Evolutionary conservation across 1,284 basidiomycete species (phyloP), one percentile per base, ranked within the genome.

Genomic region (Trichosporon sp.): DNA sequence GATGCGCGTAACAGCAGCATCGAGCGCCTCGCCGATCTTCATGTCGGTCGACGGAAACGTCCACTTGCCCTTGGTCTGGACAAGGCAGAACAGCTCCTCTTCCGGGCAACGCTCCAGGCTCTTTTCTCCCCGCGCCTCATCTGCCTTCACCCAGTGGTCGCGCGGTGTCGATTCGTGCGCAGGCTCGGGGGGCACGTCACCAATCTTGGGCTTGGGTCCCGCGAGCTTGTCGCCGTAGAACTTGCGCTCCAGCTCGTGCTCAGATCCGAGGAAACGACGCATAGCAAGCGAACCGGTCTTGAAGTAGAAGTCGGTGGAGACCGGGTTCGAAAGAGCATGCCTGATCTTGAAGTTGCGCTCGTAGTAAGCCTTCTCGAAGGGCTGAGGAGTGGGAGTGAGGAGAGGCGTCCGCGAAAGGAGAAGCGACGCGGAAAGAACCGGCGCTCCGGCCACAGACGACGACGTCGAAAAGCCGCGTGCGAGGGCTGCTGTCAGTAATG

Each of bases 261-360:
- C 89, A 71, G 91, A 87, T 60, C 86, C 78, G 57, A 84, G 86
- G 77, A 94, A 97, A 58, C 89, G 86, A 46, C 88, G 87, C 76
- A 95, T 89, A 33, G 95, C 86, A 3, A 92, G 84, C 0, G 92
- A 92, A 0, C 94, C 95, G 65, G 89, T 87, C 80, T 95, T 95
- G 85, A 97, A 98, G 84, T 96, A 98, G 79, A 96, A 95, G 49
- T 92, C 88, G 63, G 87, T 85, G 16, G 92, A 89, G 78, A 93
- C 89, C 0, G 95, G 94, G 74, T 94, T 93, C 75, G 90, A 88
- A 46, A 97, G 82, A 5, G 92, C 89, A 70, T 91, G 88, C 69
- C 88, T 86, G 69, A 98, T 86, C 60, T 89, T 86, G 10, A 86
- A 84, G 76, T 94, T 91, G 85, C 96, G 96, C 59, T 86, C 83